Evolutionary conservation across 2,329 filamentous ascomycete genomes (phyloP).

Genomic region (Xylaria hypoxylon): DNA sequence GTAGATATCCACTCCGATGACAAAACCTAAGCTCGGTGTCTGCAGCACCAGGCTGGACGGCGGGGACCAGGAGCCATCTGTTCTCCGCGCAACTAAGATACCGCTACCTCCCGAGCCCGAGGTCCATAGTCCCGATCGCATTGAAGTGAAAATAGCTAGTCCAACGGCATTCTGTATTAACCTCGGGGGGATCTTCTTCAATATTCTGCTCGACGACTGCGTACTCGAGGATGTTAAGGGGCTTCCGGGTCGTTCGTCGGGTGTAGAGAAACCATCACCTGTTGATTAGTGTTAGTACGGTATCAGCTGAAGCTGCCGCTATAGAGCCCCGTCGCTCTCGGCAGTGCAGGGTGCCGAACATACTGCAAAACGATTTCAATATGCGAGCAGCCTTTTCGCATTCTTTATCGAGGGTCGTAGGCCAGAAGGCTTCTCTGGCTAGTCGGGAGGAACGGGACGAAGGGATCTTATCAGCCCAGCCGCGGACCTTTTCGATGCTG

Average conservation of each 20-base stretch:
- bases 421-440: constrained; percentile 84
- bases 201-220: constrained; percentile 66
- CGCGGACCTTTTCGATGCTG: constrained; percentile 55
- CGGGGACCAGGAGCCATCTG: constrained; percentile 90
- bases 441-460: constrained; percentile 68
- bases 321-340: constrained; percentile 38
- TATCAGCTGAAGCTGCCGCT: constrained; percentile 30
- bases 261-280: constrained; percentile 69
- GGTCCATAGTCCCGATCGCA: constrained; percentile 92
- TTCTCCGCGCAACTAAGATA: constrained; percentile 83
- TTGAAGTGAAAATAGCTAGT: constrained; percentile 93
- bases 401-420: constrained; percentile 85
- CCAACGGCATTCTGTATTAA: constrained; percentile 92
- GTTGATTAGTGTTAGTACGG: constrained; percentile 30
- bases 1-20: constrained; percentile 93
- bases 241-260: constrained; percentile 54
- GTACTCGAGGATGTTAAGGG: constrained; percentile 50
- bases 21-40: constrained; percentile 87
- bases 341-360: constrained; percentile 49
- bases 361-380: constrained; percentile 89
- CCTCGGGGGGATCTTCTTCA: constrained; percentile 85
- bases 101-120: constrained; percentile 92
- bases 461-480: constrained; percentile 62
- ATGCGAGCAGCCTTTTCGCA: constrained; percentile 92
- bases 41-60: constrained; percentile 92